Conservation (phyloP, 1,139 yeast genomes). For the Suhomyces chickasaworum region DNA sequence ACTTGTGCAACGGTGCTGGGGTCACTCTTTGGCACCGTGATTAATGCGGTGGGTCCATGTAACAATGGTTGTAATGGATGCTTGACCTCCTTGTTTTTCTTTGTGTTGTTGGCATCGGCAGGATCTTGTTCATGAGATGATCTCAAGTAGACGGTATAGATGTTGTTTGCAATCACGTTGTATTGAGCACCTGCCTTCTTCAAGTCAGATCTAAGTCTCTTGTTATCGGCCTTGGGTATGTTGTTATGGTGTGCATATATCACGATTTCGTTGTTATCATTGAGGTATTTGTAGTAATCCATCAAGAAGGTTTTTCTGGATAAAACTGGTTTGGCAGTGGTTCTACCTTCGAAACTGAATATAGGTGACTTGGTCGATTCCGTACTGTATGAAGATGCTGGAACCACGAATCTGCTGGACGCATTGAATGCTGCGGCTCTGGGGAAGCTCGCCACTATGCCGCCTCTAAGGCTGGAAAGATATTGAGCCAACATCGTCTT, state of each 20-base stretch:
- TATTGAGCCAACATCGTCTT: slow-evolving; percentile 4
- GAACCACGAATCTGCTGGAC: neutral
- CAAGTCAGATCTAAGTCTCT: slow-evolving; percentile 61
- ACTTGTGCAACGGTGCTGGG: slow-evolving; percentile 68
- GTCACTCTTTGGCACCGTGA: slow-evolving; percentile 65
- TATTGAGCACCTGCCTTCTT: slow-evolving; percentile 64
- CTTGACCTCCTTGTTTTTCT: slow-evolving; percentile 40
- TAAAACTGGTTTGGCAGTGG: slow-evolving; percentile 52
- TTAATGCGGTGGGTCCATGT: slow-evolving; percentile 85
- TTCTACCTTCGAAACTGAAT: slow-evolving; percentile 27
- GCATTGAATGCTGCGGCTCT: neutral
- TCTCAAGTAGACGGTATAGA: slow-evolving; percentile 76
- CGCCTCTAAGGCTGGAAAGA: slow-evolving; percentile 3
- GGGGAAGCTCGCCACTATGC: neutral
- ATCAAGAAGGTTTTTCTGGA: slow-evolving; percentile 83
- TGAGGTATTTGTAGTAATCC: slow-evolving; percentile 72
- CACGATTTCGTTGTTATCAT: slow-evolving; percentile 68
- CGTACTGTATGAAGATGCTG: slow-evolving; percentile 8
- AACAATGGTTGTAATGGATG: slow-evolving; percentile 75
- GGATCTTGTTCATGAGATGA: slow-evolving; percentile 74
- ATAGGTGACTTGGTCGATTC: slow-evolving; percentile 10
- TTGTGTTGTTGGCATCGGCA: slow-evolving; percentile 59
- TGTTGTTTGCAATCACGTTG: slow-evolving; percentile 63
- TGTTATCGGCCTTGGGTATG: slow-evolving; percentile 68
- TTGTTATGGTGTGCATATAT: slow-evolving; percentile 85